Evolutionary conservation across 805 yeast species (phyloP).

Genomic region (Lipomyces oligophaga): DNA sequence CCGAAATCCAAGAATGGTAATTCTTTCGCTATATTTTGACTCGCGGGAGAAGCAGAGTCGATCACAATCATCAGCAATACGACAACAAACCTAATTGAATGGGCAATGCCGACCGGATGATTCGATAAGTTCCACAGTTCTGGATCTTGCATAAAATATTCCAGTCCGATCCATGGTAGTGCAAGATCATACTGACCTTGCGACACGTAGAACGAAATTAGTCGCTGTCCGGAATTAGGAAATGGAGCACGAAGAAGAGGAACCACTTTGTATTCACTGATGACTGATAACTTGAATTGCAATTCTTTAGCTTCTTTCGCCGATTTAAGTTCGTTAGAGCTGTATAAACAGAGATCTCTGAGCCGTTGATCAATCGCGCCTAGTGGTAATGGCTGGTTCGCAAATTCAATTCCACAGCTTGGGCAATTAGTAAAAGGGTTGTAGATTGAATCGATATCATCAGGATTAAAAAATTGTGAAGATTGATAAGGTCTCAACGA

Average conservation of each 20-base stretch:
- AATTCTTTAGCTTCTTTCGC: not conserved
- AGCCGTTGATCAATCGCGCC: conserved; percentile 2
- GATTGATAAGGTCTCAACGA: conserved; percentile 5
- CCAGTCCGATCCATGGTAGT: conserved; percentile 2
- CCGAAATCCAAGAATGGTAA: conserved; percentile 1
- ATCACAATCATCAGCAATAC: conserved; percentile 1
- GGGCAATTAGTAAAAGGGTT: conserved; percentile 6
- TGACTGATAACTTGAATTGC: not conserved
- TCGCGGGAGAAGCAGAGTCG: not conserved
- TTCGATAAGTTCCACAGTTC: not conserved
- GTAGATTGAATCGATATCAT: not conserved
- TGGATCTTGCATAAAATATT: conserved; percentile 12
- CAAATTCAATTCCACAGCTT: conserved; percentile 3
- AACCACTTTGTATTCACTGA: not conserved
- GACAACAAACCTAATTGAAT: conserved; percentile 7
- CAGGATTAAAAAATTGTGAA: not conserved
- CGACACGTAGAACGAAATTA: not conserved
- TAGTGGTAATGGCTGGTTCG: conserved; percentile 2
- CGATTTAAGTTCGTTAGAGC: not conserved
- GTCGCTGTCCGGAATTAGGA: not conserved
- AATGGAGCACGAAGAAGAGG: conserved; percentile 13
- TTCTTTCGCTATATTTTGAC: not conserved
- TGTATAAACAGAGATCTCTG: not conserved
- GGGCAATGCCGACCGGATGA: conserved; percentile 10
- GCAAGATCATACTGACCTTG: not conserved